Evolutionary conservation across 192 early-diverging fungal species (phyloP), one percentile per base, ranked within the genome.

Genomic region (Allomyces macrogynus): DNA sequence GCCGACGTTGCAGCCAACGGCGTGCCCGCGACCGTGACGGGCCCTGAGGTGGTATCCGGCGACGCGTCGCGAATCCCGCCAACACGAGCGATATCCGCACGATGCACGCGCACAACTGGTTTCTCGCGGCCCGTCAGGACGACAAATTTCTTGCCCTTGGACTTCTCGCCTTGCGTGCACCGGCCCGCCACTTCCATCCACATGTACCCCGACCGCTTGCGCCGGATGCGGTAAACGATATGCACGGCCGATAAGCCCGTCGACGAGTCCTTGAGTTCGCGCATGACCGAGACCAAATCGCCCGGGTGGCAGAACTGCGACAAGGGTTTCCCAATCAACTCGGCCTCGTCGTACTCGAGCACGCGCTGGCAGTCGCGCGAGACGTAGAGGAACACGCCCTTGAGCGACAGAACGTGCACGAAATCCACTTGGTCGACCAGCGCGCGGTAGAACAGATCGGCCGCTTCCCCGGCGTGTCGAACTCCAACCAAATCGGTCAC

Each of bases 101-200:
- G 67, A 14, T 43, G 65, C 11, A 85, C 61, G 23, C 70, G 65
- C 61, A 71, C 72, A 10, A 84, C 72, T 0, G 71, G 66, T 9
- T 74, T 69, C 63, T 80, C 80, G 24, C 84, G 75, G 24, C 80
- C 84, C 4, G 79, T 77, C 23, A 87, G 62, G 54, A 87, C 74
- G n/a, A 85, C 80, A 67, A 84, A 87, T 57, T 83, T 83, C 24
- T 79, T 77, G 66, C 83, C 78, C 70, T 84, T 83, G 69, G 42
- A 64, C 40, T 57, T 69, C 43, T 69, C 70, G 40, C 80, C 81
- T 66, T 83, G 78, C 63, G 84, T 78, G 23, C 81, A 76, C 67
- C 81, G 81, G 1, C 85, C 85, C 49, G 69, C 71, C 27, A 81
- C 74, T 63, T 87, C 86, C 64, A 86, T 62, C 73, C 84, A 87